Base-by-base conservation (phyloP, 805 yeast genomes). In the Saccharomycopsis vini region DNA sequence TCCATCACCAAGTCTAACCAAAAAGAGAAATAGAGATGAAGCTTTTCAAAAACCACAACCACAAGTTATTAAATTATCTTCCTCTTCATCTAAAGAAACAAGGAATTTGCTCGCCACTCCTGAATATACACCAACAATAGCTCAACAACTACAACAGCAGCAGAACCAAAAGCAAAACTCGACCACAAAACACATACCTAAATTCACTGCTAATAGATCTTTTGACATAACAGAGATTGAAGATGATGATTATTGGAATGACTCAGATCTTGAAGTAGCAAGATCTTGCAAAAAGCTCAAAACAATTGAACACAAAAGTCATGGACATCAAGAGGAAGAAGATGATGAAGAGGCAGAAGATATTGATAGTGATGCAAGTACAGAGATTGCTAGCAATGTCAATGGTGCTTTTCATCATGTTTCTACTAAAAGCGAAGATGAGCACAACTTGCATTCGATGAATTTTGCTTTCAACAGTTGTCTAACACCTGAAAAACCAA, bases 301-400 rank as follows among this genome's bases (percentile, higher is more conserved):
- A 18, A 26, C 6, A 13, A 21, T 19, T n/a, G 38, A 35, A 6
- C 9, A 12, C 38, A 15, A 19, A 9, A 19, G 15, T 10, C 23
- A 20, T 15, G 26, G 13, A 12, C n/a, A n/a, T n/a, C n/a, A n/a
- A n/a, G n/a, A n/a, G n/a, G n/a, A n/a, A n/a, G n/a, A n/a, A n/a
- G n/a, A n/a, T n/a, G n/a, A n/a, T n/a, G n/a, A n/a, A n/a, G n/a
- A n/a, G n/a, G n/a, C n/a, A 10, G 36, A 33, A 6, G 23, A 33
- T 18, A 15, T 33, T 33, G 49, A 45, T 20, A 45, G 45, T 33
- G 49, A 42, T 5, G 49, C 42, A 15, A 45, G 48, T 22, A 45
- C 48, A 7, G 48, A 45, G 7, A 21, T 45, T 3, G 48, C 48
- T 6, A 45, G 48, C 29, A 42, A 45, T 45, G 36, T 30, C n/a